Conservation (phyloP, 768 basidiomycete species). For the Mycena vitilis region DNA sequence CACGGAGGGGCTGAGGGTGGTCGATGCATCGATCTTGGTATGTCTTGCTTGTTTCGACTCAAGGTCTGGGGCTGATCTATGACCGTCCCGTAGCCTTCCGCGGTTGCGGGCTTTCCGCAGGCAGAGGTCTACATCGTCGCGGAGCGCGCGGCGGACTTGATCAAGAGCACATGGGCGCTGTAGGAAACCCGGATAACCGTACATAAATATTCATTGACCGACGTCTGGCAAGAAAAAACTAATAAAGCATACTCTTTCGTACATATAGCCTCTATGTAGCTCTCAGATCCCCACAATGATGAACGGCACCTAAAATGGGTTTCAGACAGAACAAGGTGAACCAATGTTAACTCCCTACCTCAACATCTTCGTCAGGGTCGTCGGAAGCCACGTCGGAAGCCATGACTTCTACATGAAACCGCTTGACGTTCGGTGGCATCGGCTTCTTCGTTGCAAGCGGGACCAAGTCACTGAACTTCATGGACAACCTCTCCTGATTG, state of each 20-base stretch:
- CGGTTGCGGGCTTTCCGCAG: slow-evolving; percentile 31
- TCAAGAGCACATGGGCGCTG: slow-evolving; percentile 17
- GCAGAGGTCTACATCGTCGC: slow-evolving; percentile 38
- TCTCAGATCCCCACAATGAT: no score
- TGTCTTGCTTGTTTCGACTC: background rate
- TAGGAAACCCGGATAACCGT: no score
- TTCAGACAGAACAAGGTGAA: no score
- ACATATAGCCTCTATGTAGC: no score
- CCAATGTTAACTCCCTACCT: background rate
- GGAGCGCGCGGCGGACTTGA: slow-evolving; percentile 39
- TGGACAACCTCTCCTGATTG: background rate
- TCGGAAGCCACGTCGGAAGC: background rate
- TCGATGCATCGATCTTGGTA: slow-evolving; percentile 34
- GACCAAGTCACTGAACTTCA: background rate
- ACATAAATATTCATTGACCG: no score
- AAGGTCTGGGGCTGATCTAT: background rate
- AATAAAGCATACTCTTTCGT: no score
- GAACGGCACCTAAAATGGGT: no score
- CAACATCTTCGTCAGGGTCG: background rate
- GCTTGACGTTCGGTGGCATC: background rate
- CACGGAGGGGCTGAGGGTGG: slow-evolving; percentile 18
- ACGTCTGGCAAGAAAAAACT: no score
- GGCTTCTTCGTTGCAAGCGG: background rate
- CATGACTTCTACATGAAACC: background rate
- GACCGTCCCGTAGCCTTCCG: slow-evolving; percentile 3